Evolutionary conservation across 2,329 filamentous ascomycete genomes (phyloP).

Genomic region (Chrysosphaeria jannelii): DNA sequence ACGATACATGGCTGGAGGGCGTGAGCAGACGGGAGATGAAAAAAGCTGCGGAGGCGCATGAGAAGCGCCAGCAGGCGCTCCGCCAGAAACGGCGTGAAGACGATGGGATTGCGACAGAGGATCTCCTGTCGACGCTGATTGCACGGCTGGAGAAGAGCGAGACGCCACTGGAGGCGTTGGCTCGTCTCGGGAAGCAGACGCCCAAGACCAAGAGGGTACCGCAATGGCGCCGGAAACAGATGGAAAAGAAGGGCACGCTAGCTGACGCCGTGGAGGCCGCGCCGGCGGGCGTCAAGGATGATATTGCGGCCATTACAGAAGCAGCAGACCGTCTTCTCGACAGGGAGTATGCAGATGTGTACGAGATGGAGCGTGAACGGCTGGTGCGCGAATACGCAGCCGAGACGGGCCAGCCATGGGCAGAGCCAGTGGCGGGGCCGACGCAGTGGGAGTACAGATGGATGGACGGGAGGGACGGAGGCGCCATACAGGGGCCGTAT

Average conservation of each 20-base stretch:
- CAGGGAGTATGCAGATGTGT: slow-evolving; percentile 65
- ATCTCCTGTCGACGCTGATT: slow-evolving; percentile 48
- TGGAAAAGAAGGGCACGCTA: slow-evolving; percentile 24
- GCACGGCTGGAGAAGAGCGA: slow-evolving; percentile 46
- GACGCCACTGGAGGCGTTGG: slow-evolving; percentile 65
- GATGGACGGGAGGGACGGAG: slow-evolving; percentile 63
- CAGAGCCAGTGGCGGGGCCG: slow-evolving; percentile 9
- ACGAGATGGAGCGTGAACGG: slow-evolving; percentile 61
- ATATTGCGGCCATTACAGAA: slow-evolving; percentile 59
- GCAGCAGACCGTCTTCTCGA: slow-evolving; percentile 68
- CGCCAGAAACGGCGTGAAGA: slow-evolving; percentile 40
- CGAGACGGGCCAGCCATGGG: slow-evolving; percentile 72
- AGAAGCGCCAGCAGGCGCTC: slow-evolving; percentile 52
- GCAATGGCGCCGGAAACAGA: slow-evolving; percentile 25
- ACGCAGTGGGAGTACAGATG: slow-evolving; percentile 74
- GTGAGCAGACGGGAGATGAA: slow-evolving; percentile 84
- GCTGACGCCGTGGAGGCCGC: slow-evolving; percentile 52
- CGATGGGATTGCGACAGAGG: slow-evolving; percentile 65
- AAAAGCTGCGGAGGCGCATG: slow-evolving; percentile 58
- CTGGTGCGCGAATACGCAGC: slow-evolving; percentile 56
- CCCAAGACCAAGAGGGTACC: slow-evolving; percentile 25
- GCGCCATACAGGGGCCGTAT: slow-evolving; percentile 58
- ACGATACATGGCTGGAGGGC: slow-evolving; percentile 81
- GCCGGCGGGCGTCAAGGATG: slow-evolving; percentile 36
- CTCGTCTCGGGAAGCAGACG: slow-evolving; percentile 33